Conservation (phyloP, 441 rosid species). For the Populus hybrid region DNA sequence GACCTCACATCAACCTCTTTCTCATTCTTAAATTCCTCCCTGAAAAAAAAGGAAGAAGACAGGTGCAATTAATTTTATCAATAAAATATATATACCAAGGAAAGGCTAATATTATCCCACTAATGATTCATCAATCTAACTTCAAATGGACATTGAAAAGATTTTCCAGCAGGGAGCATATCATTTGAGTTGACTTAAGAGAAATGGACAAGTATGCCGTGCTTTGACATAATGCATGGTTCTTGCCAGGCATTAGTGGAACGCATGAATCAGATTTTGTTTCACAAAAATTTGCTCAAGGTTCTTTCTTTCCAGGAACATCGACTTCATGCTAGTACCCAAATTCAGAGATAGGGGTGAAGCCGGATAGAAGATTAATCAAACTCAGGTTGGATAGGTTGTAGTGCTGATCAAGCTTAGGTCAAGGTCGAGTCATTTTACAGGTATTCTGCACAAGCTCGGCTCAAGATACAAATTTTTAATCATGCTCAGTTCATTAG, state of each 20-base stretch:
- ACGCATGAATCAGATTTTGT: not conserved
- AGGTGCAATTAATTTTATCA: not conserved
- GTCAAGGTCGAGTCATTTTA: not conserved
- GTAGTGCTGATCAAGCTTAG: not conserved
- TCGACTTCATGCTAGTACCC: not conserved
- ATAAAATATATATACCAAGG: not conserved
- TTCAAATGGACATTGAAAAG: too few relatives aligned
- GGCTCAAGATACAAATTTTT: not conserved
- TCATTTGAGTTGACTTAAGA: not conserved
- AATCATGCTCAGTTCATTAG: not conserved
- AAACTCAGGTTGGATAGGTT: not conserved
- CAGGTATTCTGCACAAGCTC: not conserved
- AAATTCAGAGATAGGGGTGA: not conserved
- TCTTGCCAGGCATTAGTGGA: not conserved
- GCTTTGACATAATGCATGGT: not conserved
- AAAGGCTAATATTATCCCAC: not conserved
- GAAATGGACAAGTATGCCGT: not conserved
- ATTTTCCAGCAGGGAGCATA: too few relatives aligned
- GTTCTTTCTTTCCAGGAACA: not conserved
- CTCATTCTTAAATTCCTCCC: conserved; percentile 96
- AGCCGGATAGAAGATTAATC: not conserved
- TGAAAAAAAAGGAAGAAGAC: conserved; percentile 19
- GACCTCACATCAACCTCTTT: conserved; percentile 69
- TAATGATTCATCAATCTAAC: not conserved
- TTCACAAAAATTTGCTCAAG: not conserved